Evolutionary conservation across 140 eudicot species (phyloP).

Genomic region (Stevia rebaudiana): DNA sequence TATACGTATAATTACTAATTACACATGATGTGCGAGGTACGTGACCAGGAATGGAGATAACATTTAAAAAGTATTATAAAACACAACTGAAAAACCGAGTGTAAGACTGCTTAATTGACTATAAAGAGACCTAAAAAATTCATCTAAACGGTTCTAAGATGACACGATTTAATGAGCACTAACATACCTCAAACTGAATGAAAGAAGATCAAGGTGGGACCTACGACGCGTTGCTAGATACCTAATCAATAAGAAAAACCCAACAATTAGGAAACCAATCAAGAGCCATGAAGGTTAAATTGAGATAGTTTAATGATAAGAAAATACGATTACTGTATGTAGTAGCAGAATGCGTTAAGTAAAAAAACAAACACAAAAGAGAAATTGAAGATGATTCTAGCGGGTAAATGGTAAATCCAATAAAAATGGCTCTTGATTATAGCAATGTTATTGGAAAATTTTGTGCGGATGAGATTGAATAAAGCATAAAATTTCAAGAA

Average conservation of each 20-base stretch:
- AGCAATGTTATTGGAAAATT: slow-evolving; percentile 4
- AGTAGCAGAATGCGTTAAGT: background rate
- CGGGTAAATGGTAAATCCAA: background rate
- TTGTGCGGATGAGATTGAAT: background rate
- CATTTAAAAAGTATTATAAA: background rate
- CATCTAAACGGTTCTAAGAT: background rate
- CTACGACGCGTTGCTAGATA: slow-evolving; percentile 67
- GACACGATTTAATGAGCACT: slow-evolving; percentile 10
- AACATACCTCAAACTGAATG: slow-evolving; percentile 58
- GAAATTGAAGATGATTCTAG: background rate
- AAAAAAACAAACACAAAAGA: background rate
- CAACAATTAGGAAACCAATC: slow-evolving; percentile 44
- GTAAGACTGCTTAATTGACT: background rate
- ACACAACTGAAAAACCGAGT: background rate
- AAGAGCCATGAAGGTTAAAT: slow-evolving; percentile 10
- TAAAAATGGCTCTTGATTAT: slow-evolving; percentile 12
- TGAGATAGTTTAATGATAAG: background rate
- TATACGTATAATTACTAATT: too few relatives aligned
- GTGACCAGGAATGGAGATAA: background rate
- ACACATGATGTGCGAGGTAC: too few relatives aligned
- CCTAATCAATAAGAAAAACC: slow-evolving; percentile 63
- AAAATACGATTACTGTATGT: background rate
- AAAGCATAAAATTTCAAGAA: background rate
- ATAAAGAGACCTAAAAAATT: slow-evolving; percentile 2
- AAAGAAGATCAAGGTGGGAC: slow-evolving; percentile 54